phyloP scores from a whole-genome alignment of 2,329 filamentous ascomycete genomes.

The Seiridium unicorne region DNA sequence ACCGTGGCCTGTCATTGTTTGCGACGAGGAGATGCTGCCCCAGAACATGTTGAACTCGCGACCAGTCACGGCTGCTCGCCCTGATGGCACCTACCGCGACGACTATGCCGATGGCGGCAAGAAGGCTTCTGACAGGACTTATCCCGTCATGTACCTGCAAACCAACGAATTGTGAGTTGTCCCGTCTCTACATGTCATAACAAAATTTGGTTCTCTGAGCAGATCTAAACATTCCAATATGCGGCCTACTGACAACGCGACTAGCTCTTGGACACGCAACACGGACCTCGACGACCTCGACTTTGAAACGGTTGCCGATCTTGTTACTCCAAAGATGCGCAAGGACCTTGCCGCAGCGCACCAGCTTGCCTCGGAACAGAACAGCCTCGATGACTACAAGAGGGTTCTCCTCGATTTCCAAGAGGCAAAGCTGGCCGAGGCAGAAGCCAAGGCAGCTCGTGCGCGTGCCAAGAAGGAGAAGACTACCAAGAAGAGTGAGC shows the following conservation, averaged over 20 bases:
- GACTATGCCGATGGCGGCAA: constrained; percentile 87
- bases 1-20: constrained; percentile 91
- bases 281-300: constrained; percentile 77
- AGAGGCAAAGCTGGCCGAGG: constrained; percentile 62
- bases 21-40: constrained; percentile 92
- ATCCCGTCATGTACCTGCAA: constrained; percentile 89
- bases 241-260: constrained; percentile 11
- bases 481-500: constrained; percentile 37
- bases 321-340: constrained; percentile 73
- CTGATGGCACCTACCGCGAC: constrained; percentile 83
- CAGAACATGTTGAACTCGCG: constrained; percentile 71
- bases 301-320: constrained; percentile 65
- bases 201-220: neutral
- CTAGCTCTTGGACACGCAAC: constrained; percentile 88
- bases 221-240: neutral
- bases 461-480: constrained; percentile 20
- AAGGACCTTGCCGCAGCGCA: constrained; percentile 81
- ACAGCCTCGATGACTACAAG: constrained; percentile 83
- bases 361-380: constrained; percentile 72
- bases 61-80: constrained; percentile 77
- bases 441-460: constrained; percentile 35
- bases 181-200: constrained; percentile 57
- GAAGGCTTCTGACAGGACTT: constrained; percentile 80
- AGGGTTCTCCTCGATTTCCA: constrained; percentile 69
- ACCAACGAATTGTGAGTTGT: constrained; percentile 94